These are phyloP conservation scores for Rhodomyrtus tomentosa DNA, from an alignment of 345 rosid genomes.

Conservation along the genomic window DNA sequence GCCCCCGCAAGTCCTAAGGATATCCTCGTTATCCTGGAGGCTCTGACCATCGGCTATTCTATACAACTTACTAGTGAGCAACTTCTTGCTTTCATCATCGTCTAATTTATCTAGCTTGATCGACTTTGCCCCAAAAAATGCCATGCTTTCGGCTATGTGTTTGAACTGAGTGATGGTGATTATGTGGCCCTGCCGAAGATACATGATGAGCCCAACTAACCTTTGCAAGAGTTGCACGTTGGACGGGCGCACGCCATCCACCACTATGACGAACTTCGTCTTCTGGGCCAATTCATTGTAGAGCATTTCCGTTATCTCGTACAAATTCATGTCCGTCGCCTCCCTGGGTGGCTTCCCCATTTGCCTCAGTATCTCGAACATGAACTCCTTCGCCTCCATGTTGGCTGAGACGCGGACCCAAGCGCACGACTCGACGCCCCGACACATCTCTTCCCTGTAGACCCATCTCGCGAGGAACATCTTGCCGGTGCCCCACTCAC, in stretches of 20 bases:
- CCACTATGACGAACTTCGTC: slow-evolving; percentile 6
- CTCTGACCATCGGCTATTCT: neutral
- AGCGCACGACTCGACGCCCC: neutral
- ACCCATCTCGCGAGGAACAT: neutral
- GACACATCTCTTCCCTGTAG: neutral
- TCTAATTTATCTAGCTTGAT: neutral
- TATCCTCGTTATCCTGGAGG: neutral
- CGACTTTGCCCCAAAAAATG: neutral
- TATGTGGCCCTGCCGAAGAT: neutral
- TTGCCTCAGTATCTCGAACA: neutral
- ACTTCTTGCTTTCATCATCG: neutral
- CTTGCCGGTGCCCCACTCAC: neutral
- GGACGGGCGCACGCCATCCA: neutral
- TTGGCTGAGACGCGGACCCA: neutral
- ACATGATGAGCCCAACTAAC: neutral
- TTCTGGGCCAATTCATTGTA: neutral
- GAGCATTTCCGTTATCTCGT: neutral
- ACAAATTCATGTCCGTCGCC: neutral
- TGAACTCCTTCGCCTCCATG: neutral
- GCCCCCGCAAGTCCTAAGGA: neutral
- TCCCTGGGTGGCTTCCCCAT: neutral
- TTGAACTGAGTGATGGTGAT: slow-evolving; percentile 2
- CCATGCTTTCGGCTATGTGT: neutral
- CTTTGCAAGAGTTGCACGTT: neutral
- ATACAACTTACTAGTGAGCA: neutral